These are phyloP conservation scores for Suillus hirtellus DNA, from an alignment of 768 basidiomycete species.

Conservation along the genomic window DNA sequence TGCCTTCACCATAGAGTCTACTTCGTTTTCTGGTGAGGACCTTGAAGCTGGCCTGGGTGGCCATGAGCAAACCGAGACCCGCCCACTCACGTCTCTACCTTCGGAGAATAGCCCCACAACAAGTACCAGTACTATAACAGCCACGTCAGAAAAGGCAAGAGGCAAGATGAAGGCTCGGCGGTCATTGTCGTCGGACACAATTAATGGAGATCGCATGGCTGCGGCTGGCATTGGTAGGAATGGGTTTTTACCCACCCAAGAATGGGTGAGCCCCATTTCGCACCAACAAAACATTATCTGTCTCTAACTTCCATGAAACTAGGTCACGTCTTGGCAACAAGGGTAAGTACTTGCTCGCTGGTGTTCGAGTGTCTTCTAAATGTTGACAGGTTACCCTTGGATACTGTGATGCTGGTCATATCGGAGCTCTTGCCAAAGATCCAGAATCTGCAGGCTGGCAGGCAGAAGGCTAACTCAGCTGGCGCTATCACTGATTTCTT, in stretches of 20 bases:
- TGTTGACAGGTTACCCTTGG: constrained; percentile 73
- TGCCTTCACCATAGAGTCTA: constrained; percentile 26
- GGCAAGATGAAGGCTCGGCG: constrained; percentile 87
- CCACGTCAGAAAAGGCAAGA: constrained; percentile 80
- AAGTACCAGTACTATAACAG: constrained; percentile 22
- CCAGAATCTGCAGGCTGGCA: constrained; percentile 75
- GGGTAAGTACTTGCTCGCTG: constrained; percentile 52
- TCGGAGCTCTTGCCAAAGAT: constrained; percentile 86
- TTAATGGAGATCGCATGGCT: constrained; percentile 64
- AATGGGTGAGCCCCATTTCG: constrained; percentile 70
- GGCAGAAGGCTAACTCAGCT: constrained; percentile 60
- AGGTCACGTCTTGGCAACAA: constrained; percentile 96
- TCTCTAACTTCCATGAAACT: constrained; percentile 11
- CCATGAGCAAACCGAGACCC: constrained; percentile 23
- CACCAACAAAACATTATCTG: background rate
- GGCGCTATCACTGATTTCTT: constrained; percentile 76
- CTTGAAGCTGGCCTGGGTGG: constrained; percentile 14
- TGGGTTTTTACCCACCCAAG: constrained; percentile 93
- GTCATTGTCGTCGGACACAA: constrained; percentile 51
- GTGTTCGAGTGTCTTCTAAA: constrained; percentile 8
- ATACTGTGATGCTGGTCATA: constrained; percentile 83
- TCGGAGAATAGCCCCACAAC: constrained; percentile 35
- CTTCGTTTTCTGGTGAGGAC: constrained; percentile 11
- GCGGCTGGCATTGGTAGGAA: constrained; percentile 77
- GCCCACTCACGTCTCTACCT: constrained; percentile 45